These are phyloP conservation scores for Aethionema arabicum DNA, from an alignment of 345 rosid species.

Conservation along the genomic window DNA sequence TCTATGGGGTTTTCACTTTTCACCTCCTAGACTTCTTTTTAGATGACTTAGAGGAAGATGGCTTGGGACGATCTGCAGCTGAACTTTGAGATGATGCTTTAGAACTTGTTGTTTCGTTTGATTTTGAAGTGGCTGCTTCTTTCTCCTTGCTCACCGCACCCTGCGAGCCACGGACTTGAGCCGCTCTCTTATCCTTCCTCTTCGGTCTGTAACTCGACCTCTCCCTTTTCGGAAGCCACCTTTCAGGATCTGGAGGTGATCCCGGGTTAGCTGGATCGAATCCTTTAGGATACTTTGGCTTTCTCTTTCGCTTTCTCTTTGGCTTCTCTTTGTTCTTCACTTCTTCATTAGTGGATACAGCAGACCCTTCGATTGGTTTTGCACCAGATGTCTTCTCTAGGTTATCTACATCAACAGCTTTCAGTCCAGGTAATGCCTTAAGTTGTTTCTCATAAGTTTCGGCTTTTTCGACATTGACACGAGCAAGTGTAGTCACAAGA, in stretches of 20 bases:
- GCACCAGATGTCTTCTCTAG: conserved; percentile 91
- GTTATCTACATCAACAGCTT: conserved; percentile 64
- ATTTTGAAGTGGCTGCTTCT: conserved; percentile 51
- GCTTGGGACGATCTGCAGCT: conserved; percentile 48
- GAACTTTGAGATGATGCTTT: conserved; percentile 47
- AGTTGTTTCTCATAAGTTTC: conserved; percentile 80
- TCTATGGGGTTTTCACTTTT: conserved; percentile 12
- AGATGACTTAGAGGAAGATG: conserved; percentile 77
- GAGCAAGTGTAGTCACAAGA: conserved; percentile 84
- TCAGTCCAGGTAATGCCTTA: conserved; percentile 72
- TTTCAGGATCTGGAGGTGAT: conserved; percentile 95
- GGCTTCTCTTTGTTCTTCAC: conserved; percentile 69
- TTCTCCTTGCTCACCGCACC: conserved; percentile 81
- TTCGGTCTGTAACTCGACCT: conserved; percentile 91
- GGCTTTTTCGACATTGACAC: conserved; percentile 76
- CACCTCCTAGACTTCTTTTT: conserved; percentile 89
- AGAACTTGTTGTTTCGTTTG: conserved; percentile 46
- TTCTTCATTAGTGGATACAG: conserved; percentile 47
- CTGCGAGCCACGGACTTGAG: conserved; percentile 93
- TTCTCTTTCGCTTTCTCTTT: conserved; percentile 96
- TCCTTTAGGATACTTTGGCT: conserved; percentile 98
- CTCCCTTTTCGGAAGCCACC: conserved; percentile 98
- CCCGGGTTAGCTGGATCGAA: conserved; percentile 95
- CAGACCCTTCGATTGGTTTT: conserved; percentile 61
- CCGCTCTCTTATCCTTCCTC: conserved; percentile 94